A percentile compares a stretch with the other conserved stretches of the same genome.
phyloP scores from a whole-genome alignment of 805 yeast species.

The Pichia rugopelliculosa region DNA sequence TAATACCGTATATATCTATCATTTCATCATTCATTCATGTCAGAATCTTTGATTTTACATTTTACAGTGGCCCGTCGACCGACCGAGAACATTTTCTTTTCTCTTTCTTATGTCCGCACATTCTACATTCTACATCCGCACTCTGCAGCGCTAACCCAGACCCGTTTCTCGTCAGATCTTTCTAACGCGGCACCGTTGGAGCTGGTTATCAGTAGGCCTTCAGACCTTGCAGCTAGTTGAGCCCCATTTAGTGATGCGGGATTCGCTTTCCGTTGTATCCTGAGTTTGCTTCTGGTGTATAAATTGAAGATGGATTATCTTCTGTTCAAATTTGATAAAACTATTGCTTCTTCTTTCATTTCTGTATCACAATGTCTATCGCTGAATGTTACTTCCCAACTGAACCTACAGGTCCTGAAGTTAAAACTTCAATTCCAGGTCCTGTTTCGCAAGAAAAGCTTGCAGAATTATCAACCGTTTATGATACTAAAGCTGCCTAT shows the following conservation, averaged over 20 bases:
- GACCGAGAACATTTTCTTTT: neutral
- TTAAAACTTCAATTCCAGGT: conserved; percentile 42
- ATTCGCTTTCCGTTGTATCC: neutral
- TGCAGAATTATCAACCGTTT: conserved; percentile 37
- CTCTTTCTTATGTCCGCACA: neutral
- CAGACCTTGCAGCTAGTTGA: neutral
- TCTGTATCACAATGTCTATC: conserved; percentile 17
- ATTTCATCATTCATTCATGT: neutral
- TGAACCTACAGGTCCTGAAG: conserved; percentile 42
- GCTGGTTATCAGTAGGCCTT: no score
- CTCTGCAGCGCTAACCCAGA: neutral
- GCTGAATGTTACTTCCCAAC: conserved; percentile 33
- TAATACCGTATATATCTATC: no score
- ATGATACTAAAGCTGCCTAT: conserved; percentile 56
- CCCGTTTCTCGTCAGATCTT: neutral
- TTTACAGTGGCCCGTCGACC: neutral
- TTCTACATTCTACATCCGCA: neutral
- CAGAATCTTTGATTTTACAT: neutral
- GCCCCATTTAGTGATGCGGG: neutral
- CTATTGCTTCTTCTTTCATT: neutral
- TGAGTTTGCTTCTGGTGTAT: neutral
- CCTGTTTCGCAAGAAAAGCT: conserved; percentile 35
- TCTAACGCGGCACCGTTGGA: neutral
- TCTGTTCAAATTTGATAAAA: neutral
- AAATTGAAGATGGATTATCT: neutral